Evolutionary conservation across 805 yeast species (phyloP).

Genomic region (Saccharomycopsis sp.): DNA sequence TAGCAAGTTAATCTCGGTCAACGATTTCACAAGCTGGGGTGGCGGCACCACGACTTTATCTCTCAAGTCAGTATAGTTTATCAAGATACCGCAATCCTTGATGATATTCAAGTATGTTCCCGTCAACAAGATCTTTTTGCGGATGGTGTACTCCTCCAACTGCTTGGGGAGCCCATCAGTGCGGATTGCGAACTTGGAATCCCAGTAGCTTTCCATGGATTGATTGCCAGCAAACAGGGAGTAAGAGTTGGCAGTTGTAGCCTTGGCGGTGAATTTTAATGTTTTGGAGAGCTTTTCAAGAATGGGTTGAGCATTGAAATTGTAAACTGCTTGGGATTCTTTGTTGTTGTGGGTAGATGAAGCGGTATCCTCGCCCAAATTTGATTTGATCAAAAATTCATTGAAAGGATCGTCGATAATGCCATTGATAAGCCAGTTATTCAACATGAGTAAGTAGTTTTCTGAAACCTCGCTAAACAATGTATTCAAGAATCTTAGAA

Average conservation of each 20-base stretch:
- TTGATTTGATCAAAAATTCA: slow-evolving; percentile 66
- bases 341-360: too few relatives aligned
- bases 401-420: slow-evolving; percentile 65
- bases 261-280: background rate
- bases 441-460: slow-evolving; percentile 59
- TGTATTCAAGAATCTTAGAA: slow-evolving; percentile 41
- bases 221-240: background rate
- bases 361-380: slow-evolving; percentile 3
- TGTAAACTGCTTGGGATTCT: slow-evolving; percentile 1
- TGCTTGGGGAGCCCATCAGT: slow-evolving; percentile 68
- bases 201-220: slow-evolving; percentile 54
- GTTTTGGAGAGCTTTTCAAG: slow-evolving; percentile 1
- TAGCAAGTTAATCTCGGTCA: slow-evolving; percentile 30
- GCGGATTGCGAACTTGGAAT: slow-evolving; percentile 62
- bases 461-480: slow-evolving; percentile 51
- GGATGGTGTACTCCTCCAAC: slow-evolving; percentile 43
- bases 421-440: slow-evolving; percentile 75
- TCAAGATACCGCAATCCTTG: slow-evolving; percentile 45
- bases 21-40: slow-evolving; percentile 20
- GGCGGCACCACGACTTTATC: background rate
- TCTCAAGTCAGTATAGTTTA: slow-evolving; percentile 26
- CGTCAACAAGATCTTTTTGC: slow-evolving; percentile 61
- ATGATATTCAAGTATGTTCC: slow-evolving; percentile 80
- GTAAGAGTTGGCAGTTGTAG: background rate
- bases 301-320: slow-evolving; percentile 3